Evolutionary conservation across 192 early-diverging fungal species (phyloP).

Genomic region (Coemansia asiatica): DNA sequence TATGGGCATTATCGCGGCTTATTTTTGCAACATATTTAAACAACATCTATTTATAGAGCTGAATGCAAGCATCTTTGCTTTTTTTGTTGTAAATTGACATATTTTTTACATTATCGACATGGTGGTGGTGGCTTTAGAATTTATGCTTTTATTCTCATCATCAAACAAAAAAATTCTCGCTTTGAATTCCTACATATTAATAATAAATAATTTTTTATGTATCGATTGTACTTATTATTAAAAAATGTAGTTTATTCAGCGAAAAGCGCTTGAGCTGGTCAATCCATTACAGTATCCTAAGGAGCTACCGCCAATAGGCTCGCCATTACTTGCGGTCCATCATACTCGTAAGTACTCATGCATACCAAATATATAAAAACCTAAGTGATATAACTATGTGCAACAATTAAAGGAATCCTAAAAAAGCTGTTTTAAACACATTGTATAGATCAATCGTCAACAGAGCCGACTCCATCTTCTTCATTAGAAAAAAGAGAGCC

Average conservation of each 20-base stretch:
- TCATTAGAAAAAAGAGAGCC: slow-evolving; percentile 34
- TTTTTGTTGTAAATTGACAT: neutral
- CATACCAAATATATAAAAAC: neutral
- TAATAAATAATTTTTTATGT: neutral
- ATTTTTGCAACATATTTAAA: slow-evolving; percentile 3
- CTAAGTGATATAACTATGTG: neutral
- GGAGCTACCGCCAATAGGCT: slow-evolving; percentile 46
- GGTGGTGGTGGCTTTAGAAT: neutral
- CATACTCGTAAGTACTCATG: slow-evolving; percentile 29
- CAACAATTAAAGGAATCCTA: neutral
- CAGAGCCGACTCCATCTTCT: slow-evolving; percentile 31
- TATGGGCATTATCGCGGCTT: slow-evolving; percentile 17
- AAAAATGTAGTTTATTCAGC: slow-evolving; percentile 36
- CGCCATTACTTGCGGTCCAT: slow-evolving; percentile 30
- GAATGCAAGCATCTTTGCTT: neutral
- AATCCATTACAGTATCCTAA: slow-evolving; percentile 29
- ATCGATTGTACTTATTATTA: neutral
- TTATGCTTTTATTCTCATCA: neutral
- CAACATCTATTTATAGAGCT: neutral
- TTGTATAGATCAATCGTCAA: slow-evolving; percentile 26
- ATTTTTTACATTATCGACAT: neutral
- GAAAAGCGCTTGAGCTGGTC: slow-evolving; percentile 38
- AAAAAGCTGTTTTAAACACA: neutral
- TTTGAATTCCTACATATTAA: neutral
- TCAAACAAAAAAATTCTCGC: neutral